Percentiles rank a stretch among this genome's conserved stretches.
These are phyloP conservation scores for Craterostigma plantagineum DNA, from an alignment of 257 asterid species.

Conservation along the genomic window DNA sequence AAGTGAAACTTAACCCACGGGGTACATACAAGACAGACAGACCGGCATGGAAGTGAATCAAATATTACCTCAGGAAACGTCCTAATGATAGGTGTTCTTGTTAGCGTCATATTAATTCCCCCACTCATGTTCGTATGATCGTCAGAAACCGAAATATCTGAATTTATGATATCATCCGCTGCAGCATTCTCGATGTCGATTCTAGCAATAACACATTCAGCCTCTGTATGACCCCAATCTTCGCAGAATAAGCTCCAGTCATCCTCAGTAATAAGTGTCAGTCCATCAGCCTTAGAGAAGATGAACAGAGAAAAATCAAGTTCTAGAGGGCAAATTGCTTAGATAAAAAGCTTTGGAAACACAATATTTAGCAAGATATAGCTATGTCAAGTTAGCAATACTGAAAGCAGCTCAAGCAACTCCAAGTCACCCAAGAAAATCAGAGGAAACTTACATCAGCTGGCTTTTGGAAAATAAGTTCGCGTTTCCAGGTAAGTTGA, in stretches of 20 bases:
- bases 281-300: slow-evolving; percentile 45
- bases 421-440: neutral
- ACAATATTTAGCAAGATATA: too few species aligned
- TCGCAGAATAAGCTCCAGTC: slow-evolving; percentile 85
- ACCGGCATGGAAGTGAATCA: neutral
- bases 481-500: slow-evolving; percentile 70
- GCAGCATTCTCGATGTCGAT: slow-evolving; percentile 27
- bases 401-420: slow-evolving; percentile 9
- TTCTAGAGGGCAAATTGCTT: neutral
- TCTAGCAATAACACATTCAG: slow-evolving; percentile 46
- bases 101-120: slow-evolving; percentile 22
- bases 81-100: slow-evolving; percentile 32
- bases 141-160: slow-evolving; percentile 35
- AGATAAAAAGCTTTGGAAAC: neutral
- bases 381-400: slow-evolving; percentile 4
- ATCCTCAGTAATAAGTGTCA: slow-evolving; percentile 48
- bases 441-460: slow-evolving; percentile 50
- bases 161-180: slow-evolving; percentile 24
- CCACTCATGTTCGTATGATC: slow-evolving; percentile 21
- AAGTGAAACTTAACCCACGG: slow-evolving; percentile 6
- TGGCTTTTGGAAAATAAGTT: slow-evolving; percentile 53
- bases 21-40: too few species aligned
- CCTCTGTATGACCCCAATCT: slow-evolving; percentile 70
- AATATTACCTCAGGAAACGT: slow-evolving; percentile 67
- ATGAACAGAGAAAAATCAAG: slow-evolving; percentile 4